phyloP scores from a whole-genome alignment of 2,329 filamentous ascomycete genomes.

The Huntiella decipiens region DNA sequence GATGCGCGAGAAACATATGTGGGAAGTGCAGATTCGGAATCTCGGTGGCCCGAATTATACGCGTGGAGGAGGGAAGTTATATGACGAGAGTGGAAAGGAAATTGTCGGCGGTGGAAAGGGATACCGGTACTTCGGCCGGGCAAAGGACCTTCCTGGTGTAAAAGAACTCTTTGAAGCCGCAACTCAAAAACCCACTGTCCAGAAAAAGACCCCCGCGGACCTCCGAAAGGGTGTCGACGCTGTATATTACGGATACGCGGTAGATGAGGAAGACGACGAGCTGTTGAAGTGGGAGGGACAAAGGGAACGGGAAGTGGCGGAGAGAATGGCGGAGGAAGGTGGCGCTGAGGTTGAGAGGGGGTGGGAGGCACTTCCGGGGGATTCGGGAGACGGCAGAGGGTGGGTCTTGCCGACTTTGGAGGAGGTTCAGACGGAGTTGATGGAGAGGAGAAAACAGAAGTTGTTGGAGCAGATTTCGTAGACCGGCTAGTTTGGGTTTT shows the following conservation, averaged over 20 bases:
- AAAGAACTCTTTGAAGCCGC: slow-evolving; percentile 89
- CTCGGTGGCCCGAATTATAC: slow-evolving; percentile 96
- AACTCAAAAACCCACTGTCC: slow-evolving; percentile 32
- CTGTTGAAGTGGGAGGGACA: slow-evolving; percentile 62
- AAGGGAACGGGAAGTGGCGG: slow-evolving; percentile 67
- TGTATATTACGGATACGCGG: slow-evolving; percentile 85
- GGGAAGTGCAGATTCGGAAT: slow-evolving; percentile 92
- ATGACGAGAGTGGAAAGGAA: slow-evolving; percentile 55
- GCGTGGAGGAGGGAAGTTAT: slow-evolving; percentile 50
- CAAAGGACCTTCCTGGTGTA: slow-evolving; percentile 76
- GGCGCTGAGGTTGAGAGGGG: slow-evolving; percentile 25
- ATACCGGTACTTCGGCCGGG: slow-evolving; percentile 86
- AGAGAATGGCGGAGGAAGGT: slow-evolving; percentile 37
- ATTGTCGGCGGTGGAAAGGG: slow-evolving; percentile 64
- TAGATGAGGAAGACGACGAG: slow-evolving; percentile 74
- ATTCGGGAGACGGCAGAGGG: slow-evolving; percentile 59
- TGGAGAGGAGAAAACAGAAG: slow-evolving; percentile 67
- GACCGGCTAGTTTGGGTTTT: not conserved
- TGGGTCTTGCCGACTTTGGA: slow-evolving; percentile 77
- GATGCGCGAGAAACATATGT: slow-evolving; percentile 98
- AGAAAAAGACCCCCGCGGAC: slow-evolving; percentile 50
- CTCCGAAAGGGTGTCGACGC: slow-evolving; percentile 61
- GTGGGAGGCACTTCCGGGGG: slow-evolving; percentile 78
- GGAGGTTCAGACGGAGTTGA: slow-evolving; percentile 83
- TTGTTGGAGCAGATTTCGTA: slow-evolving; percentile 57